Evolutionary conservation across 2,329 filamentous ascomycete genomes (phyloP), one percentile per base, ranked within the genome.

Genomic region (Fusarium continuum): DNA sequence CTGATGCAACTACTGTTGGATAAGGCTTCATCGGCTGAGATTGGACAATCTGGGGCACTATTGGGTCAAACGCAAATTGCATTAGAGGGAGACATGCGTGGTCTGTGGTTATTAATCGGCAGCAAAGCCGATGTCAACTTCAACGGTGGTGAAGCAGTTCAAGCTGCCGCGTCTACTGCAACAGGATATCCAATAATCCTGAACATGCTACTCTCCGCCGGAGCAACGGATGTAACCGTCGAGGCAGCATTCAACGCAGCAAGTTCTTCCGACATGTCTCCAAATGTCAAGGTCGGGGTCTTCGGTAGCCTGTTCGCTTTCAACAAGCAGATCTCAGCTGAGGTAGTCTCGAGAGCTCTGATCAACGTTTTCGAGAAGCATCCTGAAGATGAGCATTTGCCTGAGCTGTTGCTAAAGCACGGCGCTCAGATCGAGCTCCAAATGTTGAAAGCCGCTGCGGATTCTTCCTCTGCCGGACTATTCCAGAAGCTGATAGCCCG

Each of bases 121-220:
- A 55, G 61, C 9, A 55, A 61, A 8, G 56, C 58, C 2, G 25
- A 29, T 6, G 58, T 61, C 9, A 60, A 61, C 32, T 38, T 45
- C 6, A 41, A 61, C 6, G 36, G 26, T 3, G 58, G 58, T 3
- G 38, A 41, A 0, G 55, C 44, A 3, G 11, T 61, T 3, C 40
- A 55, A 8, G 43, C 23, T n/a, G 56, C 58, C 9, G 57, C 55
- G 1, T 46, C 29, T 9, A 35, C 14, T 2, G 51, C 7, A 4
- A 20, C 32, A 7, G 52, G 47, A 2, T 55, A 45, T 4, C 56
- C 49, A 0, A 40, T 40, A 14, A 46, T 61, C 1, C 41, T 61
- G 6, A 55, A 61, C 17, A 29, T 45, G 23, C 28, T 61, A 1
- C 38, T 61, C 1, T 56, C 51, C 3, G 29, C 55, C 1, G 51